These are phyloP conservation scores for Turnera subulata DNA, from an alignment of 345 rosid genomes.

Conservation along the genomic window DNA sequence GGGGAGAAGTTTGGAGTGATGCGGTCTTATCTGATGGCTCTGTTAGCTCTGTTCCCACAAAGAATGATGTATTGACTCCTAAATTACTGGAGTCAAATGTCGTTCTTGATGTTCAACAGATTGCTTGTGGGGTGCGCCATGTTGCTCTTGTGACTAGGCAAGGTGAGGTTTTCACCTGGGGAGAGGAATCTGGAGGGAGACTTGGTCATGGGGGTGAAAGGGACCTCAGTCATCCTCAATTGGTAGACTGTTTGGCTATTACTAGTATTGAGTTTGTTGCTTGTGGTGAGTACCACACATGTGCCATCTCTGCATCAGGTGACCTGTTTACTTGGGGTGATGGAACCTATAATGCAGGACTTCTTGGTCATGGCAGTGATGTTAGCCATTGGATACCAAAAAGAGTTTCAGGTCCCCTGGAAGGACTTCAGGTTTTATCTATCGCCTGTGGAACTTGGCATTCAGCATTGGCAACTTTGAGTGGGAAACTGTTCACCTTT, in stretches of 20 bases:
- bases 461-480: conserved; percentile 79
- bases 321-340: conserved; percentile 94
- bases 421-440: conserved; percentile 88
- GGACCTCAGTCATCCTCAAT: conserved; percentile 64
- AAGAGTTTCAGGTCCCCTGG: conserved; percentile 73
- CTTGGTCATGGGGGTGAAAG: conserved; percentile 83
- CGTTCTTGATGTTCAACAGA: conserved; percentile 96
- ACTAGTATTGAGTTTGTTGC: conserved; percentile 75
- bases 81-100: conserved; percentile 82
- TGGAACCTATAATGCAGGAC: conserved; percentile 72
- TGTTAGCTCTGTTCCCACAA: conserved; percentile 29
- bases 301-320: conserved; percentile 75
- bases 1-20: conserved; percentile 96
- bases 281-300: conserved; percentile 82
- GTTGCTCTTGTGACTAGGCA: conserved; percentile 88
- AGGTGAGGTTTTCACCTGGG: conserved; percentile 98
- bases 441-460: conserved; percentile 94
- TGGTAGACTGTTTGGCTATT: conserved; percentile 77
- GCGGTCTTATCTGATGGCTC: conserved; percentile 50
- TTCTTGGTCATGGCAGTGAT: conserved; percentile 84
- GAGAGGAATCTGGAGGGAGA: conserved; percentile 95
- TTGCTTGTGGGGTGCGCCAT: conserved; percentile 79
- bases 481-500: conserved; percentile 83
- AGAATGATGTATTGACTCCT: conserved; percentile 62
- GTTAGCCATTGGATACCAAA: conserved; percentile 93